These are phyloP conservation scores for Jacaranda mimosifolia DNA, from an alignment of 257 asterid species.

Conservation along the genomic window DNA sequence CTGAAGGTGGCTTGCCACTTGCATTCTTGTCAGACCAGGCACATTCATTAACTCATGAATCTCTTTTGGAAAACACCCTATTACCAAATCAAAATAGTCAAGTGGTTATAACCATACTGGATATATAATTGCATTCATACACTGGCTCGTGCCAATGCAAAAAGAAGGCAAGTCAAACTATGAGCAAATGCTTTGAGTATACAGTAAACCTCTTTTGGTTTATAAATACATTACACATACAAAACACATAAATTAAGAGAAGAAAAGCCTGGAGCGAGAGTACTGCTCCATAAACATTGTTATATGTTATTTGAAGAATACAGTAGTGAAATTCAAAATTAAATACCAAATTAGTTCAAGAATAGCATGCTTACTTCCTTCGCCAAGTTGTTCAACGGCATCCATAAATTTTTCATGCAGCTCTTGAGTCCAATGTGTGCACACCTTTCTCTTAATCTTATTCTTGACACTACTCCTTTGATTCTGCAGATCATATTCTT, in stretches of 20 bases:
- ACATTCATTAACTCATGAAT: constrained; percentile 51
- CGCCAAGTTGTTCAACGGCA: constrained; percentile 50
- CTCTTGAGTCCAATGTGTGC: constrained; percentile 55
- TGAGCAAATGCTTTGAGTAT: no score
- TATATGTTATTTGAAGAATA: no score
- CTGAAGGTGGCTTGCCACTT: constrained; percentile 69
- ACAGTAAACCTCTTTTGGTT: no score
- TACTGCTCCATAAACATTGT: no score
- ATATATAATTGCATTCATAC: neutral
- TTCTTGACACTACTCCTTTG: neutral
- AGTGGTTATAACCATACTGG: no score
- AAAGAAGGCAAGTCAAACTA: neutral
- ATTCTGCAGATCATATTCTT: constrained; percentile 10
- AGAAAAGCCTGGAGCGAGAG: no score
- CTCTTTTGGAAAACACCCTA: constrained; percentile 60
- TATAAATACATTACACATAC: no score
- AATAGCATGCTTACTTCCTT: constrained; percentile 51
- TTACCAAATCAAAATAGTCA: neutral
- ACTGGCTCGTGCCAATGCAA: neutral
- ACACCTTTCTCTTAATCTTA: constrained; percentile 43
- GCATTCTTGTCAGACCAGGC: constrained; percentile 64
- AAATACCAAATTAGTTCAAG: neutral
- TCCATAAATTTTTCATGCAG: constrained; percentile 52
- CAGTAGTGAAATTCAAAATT: neutral
- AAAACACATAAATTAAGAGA: no score